Evolutionary conservation across 345 rosid genomes (phyloP), one percentile per base, ranked within the genome.

Genomic region (Bruguiera parviflora): DNA sequence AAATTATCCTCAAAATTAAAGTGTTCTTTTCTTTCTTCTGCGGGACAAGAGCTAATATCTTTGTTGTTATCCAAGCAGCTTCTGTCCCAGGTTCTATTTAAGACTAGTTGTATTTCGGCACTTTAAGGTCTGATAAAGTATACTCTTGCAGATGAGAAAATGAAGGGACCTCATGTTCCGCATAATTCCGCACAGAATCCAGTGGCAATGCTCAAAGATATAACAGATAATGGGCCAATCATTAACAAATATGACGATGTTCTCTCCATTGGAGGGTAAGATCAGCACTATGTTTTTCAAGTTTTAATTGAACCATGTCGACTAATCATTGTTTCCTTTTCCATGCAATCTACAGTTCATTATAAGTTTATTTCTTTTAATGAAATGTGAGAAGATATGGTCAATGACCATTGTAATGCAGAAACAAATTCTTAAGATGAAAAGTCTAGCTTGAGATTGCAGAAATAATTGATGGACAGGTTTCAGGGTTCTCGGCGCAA

Each of bases 401-500:
- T 43, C 49, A 43, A 43, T 43, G 19, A 43, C 49, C 49, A 43
- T 43, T 43, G 19, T 43, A 43, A 39, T 39, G 4, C 47, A 39
- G 47, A 39, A 37, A 39, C 47, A 39, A 39, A 43, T 43, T 13
- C 49, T 43, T 43, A 43, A 43, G 49, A 43, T 43, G 49, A 43
- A 43, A 64, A 53, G 73, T 81, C 80, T 71, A 77, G 77, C 83
- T 76, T 83, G 86, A 89, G 89, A 76, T 74, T 59, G 86, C 84
- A 84, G 92, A 89, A 82, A 82, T 84, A 83, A 91, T 86, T 83
- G 82, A 66, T 88, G 84, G 83, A 81, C 97, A 94, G 97, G 95
- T 89, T 88, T 82, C 95, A 87, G 92, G 92, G 88, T 78, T 85
- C 95, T 74, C 85, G 97, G 75, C 87, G 96, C 70, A 86, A 94